Evolutionary conservation across 306 rosid species (phyloP).

Genomic region (Acacia acuminata): DNA sequence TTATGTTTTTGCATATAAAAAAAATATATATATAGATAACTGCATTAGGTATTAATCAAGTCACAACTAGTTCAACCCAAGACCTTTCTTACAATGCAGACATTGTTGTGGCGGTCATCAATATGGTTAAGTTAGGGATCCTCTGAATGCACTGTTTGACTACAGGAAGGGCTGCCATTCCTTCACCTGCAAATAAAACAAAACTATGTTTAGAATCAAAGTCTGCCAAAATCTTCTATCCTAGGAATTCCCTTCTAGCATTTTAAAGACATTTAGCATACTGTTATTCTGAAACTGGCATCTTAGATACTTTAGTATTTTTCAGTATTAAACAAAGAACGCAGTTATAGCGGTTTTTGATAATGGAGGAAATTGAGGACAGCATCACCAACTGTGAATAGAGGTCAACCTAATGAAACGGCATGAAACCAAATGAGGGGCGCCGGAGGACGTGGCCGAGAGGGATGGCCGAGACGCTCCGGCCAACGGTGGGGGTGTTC

Average conservation of each 20-base stretch:
- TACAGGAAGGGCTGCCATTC: conserved; percentile 82
- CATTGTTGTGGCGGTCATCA: conserved; percentile 72
- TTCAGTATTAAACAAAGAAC: neutral
- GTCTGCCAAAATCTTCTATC: neutral
- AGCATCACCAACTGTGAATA: neutral
- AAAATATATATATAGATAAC: neutral
- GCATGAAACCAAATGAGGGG: conserved; percentile 93
- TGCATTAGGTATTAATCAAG: neutral
- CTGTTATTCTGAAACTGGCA: neutral
- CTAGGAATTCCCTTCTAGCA: neutral
- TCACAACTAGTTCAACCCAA: neutral
- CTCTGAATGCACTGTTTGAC: conserved; percentile 66
- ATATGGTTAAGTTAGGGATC: conserved; percentile 67
- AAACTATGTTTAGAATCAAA: neutral
- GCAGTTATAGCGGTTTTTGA: neutral
- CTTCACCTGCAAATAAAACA: conserved; percentile 62
- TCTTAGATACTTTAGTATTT: neutral
- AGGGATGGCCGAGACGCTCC: conserved; percentile 79
- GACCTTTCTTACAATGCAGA: conserved; percentile 77
- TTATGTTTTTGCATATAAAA: neutral
- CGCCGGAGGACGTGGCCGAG: conserved; percentile 64
- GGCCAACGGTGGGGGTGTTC: conserved; percentile 76
- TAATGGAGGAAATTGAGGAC: neutral
- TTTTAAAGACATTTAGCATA: neutral
- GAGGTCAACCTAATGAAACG: conserved; percentile 67